phyloP scores from a whole-genome alignment of 805 yeast species.

The Kuraishia capsulata region DNA sequence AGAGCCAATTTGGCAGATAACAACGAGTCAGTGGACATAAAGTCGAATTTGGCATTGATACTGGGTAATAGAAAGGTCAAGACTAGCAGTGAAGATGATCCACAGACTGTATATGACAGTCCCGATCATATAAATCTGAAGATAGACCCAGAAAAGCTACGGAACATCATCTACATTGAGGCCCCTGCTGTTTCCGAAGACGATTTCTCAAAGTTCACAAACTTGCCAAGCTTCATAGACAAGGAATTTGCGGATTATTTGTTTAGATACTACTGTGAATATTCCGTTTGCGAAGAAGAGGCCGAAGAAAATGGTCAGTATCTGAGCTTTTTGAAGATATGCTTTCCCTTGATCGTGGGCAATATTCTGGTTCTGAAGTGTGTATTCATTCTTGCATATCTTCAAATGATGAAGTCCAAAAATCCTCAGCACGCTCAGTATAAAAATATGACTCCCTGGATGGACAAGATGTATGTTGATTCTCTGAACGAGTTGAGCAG shows the following conservation, averaged over 20 bases:
- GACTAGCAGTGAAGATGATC: not conserved
- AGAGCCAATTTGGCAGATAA: not conserved
- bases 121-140: slow-evolving; percentile 5
- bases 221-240: slow-evolving; percentile 8
- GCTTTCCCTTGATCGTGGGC: slow-evolving; percentile 11
- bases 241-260: slow-evolving; percentile 6
- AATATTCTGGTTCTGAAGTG: slow-evolving; percentile 9
- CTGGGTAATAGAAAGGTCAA: not conserved
- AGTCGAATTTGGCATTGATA: not conserved
- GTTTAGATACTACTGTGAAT: slow-evolving; percentile 7
- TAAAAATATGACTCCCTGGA: not conserved
- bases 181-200: slow-evolving; percentile 8
- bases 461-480: slow-evolving; percentile 5
- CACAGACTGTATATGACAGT: no score
- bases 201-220: slow-evolving; percentile 3
- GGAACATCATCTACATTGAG: slow-evolving; percentile 8
- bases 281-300: slow-evolving; percentile 1
- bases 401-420: slow-evolving; percentile 4
- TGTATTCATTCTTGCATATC: slow-evolving; percentile 9
- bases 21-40: not conserved
- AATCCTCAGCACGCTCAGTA: not conserved
- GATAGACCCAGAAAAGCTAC: slow-evolving; percentile 4
- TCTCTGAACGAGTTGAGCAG: slow-evolving; percentile 7
- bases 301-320: not conserved
- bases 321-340: slow-evolving; percentile 7